A percentile compares a stretch with the other conserved stretches of the same genome.
These are phyloP conservation scores for Gastroboletus turbinatus DNA, from an alignment of 1,284 basidiomycete species.

Conservation along the genomic window DNA sequence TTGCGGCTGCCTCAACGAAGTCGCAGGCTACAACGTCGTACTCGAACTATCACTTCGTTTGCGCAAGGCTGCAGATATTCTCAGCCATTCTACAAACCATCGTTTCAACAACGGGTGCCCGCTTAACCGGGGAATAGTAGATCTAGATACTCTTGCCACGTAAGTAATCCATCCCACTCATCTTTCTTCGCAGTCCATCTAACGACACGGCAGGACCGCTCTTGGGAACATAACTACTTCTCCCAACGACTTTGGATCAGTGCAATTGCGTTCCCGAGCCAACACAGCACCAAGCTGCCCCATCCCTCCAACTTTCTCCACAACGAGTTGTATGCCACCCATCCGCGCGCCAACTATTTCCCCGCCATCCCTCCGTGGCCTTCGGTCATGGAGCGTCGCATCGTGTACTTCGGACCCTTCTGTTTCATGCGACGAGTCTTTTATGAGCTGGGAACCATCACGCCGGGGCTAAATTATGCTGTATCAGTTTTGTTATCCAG, in stretches of 20 bases:
- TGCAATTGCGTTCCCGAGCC: slow-evolving; percentile 14
- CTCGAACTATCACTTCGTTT: slow-evolving; percentile 63
- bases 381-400: slow-evolving; percentile 34
- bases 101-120: slow-evolving; percentile 44
- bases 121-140: slow-evolving; percentile 52
- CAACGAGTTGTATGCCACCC: slow-evolving; percentile 7
- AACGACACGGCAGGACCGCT: slow-evolving; percentile 31
- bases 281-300: slow-evolving; percentile 6
- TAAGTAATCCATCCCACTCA: slow-evolving; percentile 35
- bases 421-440: slow-evolving; percentile 41
- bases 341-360: slow-evolving; percentile 18
- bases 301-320: slow-evolving; percentile 11
- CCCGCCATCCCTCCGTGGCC: slow-evolving; percentile 31
- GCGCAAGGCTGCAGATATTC: slow-evolving; percentile 55
- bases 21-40: slow-evolving; percentile 51
- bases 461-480: slow-evolving; percentile 22
- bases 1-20: slow-evolving; percentile 59
- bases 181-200: background rate
- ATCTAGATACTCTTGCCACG: slow-evolving; percentile 58
- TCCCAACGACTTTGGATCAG: slow-evolving; percentile 23
- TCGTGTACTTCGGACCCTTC: slow-evolving; percentile 21
- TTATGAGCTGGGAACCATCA: slow-evolving; percentile 47
- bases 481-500: background rate
- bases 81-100: slow-evolving; percentile 52
- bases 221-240: slow-evolving; percentile 37